A percentile compares a stretch with the other conserved stretches of the same genome.
Evolutionary conservation across 495 filamentous ascomycete species (phyloP).

Genomic region (Viridothelium virens): DNA sequence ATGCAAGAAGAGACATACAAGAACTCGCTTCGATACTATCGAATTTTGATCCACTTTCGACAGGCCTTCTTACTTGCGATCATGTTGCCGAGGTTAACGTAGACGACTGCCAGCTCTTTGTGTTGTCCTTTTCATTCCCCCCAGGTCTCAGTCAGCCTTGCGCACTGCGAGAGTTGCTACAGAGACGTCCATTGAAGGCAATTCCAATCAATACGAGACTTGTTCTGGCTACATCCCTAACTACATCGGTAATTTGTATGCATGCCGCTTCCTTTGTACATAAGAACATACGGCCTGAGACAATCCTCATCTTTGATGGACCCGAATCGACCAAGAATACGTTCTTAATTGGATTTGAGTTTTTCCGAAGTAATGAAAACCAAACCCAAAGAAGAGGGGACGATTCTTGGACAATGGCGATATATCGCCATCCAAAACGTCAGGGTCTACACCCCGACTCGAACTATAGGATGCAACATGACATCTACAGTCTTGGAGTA

Average conservation of each 20-base stretch:
- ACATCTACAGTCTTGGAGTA: slow-evolving; percentile 58
- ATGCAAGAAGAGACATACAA: background rate
- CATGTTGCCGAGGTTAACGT: background rate
- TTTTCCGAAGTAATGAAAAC: slow-evolving; percentile 39
- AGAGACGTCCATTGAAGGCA: background rate
- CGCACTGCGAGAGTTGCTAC: background rate
- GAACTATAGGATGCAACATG: slow-evolving; percentile 52
- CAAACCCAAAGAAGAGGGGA: slow-evolving; percentile 39
- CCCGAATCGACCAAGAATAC: slow-evolving; percentile 5
- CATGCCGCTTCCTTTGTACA: slow-evolving; percentile 36
- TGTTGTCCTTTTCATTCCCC: background rate
- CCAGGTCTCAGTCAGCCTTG: background rate
- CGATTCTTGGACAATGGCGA: slow-evolving; percentile 38
- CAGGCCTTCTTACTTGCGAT: background rate
- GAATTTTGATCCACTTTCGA: background rate
- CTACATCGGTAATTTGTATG: background rate
- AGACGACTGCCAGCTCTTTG: background rate
- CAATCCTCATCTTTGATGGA: slow-evolving; percentile 40
- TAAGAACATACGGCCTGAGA: slow-evolving; percentile 52
- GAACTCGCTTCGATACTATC: background rate
- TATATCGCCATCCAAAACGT: slow-evolving; percentile 52
- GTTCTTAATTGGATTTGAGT: slow-evolving; percentile 48
- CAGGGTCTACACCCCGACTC: slow-evolving; percentile 39
- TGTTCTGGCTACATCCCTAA: background rate
- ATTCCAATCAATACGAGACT: background rate